Evolutionary conservation across 495 filamentous ascomycete species (phyloP), one percentile per base, ranked within the genome.

Genomic region (Durotheca rogersii): DNA sequence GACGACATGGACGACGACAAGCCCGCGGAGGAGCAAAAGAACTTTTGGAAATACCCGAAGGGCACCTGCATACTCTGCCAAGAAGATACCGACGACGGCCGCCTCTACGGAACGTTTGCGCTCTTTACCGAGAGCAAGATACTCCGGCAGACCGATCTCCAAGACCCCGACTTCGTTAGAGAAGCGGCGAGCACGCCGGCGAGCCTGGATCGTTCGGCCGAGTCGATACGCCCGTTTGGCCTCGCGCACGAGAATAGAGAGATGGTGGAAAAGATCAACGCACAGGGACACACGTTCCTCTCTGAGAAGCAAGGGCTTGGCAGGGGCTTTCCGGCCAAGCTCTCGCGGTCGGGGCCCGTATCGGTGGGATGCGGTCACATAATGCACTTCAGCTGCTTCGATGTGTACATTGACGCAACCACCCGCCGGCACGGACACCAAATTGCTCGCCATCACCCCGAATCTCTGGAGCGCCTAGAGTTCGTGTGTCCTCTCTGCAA

Each of bases 401-500:
- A 96, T 55, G 79, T 84, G 21, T 97, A 96, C 68, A 85, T 85
- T 61, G 78, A 84, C 12, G 86, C 92, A 0, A 93, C 89, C 0
- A 74, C 82, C 38, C 81, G 89, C 40, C 82, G 93, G 35, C 94
- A 99, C 54, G 80, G 74, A 27, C 88, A 90, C 55, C 93, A 97
- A 59, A 93, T 97, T 65, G 90, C 94, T 11, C 81, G 93, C 3
- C 86, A 93, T 49, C 91, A 96, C 58, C 93, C 93, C 0, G 94
- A 97, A 64, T 76, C 81, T 37, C 71, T 87, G 1, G 69, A 77
- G 10, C 69, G 78, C 16, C 85, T 93, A 33, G 93, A 99, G 52
- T 99, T 97, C 58, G 86, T 95, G 18, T 99, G 93, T 56, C 93
- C 93, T n/a, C 77, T 99, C 9, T 99, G 93, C 73, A 99, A 97